Evolutionary conservation across 371 early-diverging fungal genomes (phyloP).

Genomic region (Mucor circinelloides): DNA sequence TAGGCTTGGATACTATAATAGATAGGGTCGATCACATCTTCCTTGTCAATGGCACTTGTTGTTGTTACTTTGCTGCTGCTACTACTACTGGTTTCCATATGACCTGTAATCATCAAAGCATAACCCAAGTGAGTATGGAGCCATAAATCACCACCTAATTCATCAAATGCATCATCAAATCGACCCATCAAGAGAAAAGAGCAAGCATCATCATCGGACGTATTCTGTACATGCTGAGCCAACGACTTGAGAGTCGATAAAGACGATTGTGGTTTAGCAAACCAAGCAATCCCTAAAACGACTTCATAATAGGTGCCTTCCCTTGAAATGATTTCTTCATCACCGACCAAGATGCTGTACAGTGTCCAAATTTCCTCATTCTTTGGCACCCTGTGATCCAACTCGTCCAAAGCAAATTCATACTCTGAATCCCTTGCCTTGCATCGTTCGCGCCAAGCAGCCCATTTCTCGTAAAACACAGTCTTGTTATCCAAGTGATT

Average conservation of each 20-base stretch:
- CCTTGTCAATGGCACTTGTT: neutral
- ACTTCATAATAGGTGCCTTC: constrained; percentile 6
- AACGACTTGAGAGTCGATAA: neutral
- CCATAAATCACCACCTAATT: constrained; percentile 6
- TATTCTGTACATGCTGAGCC: neutral
- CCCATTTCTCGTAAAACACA: neutral
- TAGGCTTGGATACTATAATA: constrained; percentile 30
- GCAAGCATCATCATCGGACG: neutral
- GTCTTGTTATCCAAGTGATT: neutral
- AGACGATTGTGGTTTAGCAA: neutral
- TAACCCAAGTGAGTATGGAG: constrained; percentile 26
- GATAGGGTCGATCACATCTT: constrained; percentile 28
- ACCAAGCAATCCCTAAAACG: neutral
- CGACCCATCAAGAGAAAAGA: constrained; percentile 6
- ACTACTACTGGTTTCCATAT: neutral
- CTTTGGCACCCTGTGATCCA: neutral
- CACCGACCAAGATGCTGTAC: neutral
- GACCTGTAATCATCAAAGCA: constrained; percentile 9
- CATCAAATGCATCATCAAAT: constrained; percentile 19
- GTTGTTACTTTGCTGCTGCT: neutral
- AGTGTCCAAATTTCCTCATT: neutral
- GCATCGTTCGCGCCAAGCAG: neutral
- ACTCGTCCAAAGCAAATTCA: neutral
- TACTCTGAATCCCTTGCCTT: neutral
- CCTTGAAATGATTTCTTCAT: neutral